Base-by-base conservation (phyloP, 140 eudicot genomes). In the Stevia rebaudiana region DNA sequence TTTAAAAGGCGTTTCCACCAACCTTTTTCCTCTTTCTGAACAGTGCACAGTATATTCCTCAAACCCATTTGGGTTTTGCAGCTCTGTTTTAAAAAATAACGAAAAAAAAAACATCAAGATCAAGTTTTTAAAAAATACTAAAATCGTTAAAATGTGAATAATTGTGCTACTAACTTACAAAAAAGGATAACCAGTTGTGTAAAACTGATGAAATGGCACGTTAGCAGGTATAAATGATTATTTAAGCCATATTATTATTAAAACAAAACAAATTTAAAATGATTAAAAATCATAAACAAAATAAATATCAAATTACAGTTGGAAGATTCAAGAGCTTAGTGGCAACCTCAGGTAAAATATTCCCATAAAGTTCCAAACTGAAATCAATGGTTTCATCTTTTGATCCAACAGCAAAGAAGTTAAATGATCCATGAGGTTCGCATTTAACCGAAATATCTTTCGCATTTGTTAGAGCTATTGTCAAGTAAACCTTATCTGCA, bases 1-100 rank as follows among this genome's bases (percentile, higher is more conserved):
- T 86, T 86, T 74, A 89, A 42, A 23, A 89, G 78, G 47, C 97
- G 84, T 74, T 74, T 77, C 94, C 97, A 89, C 97, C 97, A 89
- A 23, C 89, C 88, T 60, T 79, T 86, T 67, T 75, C 83, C 68
- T 83, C 97, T 71, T 89, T 89, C 68, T 77, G 84, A 52, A 89
- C 69, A 6, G 95, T 78, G 80, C 97, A 89, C 4, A 79, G 71
- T 66, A 83, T 83, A 70, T 86, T 86, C 81, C 97, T 83, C 47
- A 79, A 72, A 63, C 97, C 97, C 73, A 72, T 64, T 28, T 86
- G 89, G 54, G 89, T 81, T 75, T 78, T 89, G 71, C 95, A 89
- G 22, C 89, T 82, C 97, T 89, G 77, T 74, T 72, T 65, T 48
- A 61, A 11, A 52, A 33, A 53, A 6, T 13, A 50, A 6, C 17